These are phyloP conservation scores for Aspergillus unguis DNA, from an alignment of 2,329 filamentous ascomycete genomes.

Conservation along the genomic window DNA sequence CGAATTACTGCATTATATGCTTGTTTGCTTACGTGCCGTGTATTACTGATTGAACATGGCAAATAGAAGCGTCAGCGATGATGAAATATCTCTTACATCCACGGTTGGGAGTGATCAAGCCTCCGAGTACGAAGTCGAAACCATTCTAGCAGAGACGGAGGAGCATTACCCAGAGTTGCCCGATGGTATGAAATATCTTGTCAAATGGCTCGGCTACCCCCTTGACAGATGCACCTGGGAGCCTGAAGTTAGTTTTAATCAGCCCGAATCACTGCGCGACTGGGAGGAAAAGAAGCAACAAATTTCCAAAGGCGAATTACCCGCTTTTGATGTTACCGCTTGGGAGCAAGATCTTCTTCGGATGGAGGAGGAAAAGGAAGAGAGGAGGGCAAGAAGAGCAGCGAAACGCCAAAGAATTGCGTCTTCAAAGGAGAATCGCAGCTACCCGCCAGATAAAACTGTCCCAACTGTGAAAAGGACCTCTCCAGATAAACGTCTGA, in stretches of 20 bases:
- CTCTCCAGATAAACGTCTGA: neutral
- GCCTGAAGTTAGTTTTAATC: slow-evolving; percentile 41
- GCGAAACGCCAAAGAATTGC: slow-evolving; percentile 28
- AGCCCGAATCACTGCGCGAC: slow-evolving; percentile 37
- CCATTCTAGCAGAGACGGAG: slow-evolving; percentile 49
- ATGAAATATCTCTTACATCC: slow-evolving; percentile 58
- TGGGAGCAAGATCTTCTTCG: slow-evolving; percentile 28
- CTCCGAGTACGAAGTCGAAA: slow-evolving; percentile 54
- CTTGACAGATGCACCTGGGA: slow-evolving; percentile 57
- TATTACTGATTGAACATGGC: neutral
- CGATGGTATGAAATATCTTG: slow-evolving; percentile 51
- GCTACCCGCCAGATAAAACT: neutral
- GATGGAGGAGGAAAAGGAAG: slow-evolving; percentile 18
- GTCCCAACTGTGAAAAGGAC: neutral
- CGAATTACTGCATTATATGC: neutral
- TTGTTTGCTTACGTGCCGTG: neutral
- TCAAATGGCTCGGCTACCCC: slow-evolving; percentile 63
- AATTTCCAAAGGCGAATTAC: slow-evolving; percentile 28
- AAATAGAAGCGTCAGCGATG: slow-evolving; percentile 35
- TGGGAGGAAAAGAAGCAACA: slow-evolving; percentile 39
- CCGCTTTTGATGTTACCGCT: slow-evolving; percentile 31
- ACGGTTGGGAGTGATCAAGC: slow-evolving; percentile 45
- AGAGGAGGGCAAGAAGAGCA: slow-evolving; percentile 28
- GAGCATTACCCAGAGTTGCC: too few relatives aligned
- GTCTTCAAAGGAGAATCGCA: neutral